Conservation (phyloP, 2,329 filamentous ascomycete species). For the Fusarium piperis region DNA sequence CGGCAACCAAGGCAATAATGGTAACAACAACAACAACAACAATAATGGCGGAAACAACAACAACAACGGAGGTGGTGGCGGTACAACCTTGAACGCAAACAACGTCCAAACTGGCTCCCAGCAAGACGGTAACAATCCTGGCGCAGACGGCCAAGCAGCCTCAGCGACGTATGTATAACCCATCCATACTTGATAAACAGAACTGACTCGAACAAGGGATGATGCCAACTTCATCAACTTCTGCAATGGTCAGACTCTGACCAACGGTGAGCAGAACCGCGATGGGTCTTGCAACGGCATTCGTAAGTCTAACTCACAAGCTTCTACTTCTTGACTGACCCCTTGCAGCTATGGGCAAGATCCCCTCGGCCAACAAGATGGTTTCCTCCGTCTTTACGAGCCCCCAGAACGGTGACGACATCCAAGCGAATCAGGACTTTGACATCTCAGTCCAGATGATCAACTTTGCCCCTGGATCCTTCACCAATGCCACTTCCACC, state of each 20-base stretch:
- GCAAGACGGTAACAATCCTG: constrained; percentile 57
- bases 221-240: constrained; percentile 72
- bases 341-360: constrained; percentile 65
- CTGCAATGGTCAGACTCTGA: constrained; percentile 63
- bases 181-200: background rate
- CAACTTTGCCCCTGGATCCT: constrained; percentile 66
- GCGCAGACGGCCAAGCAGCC: constrained; percentile 58
- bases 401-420: constrained; percentile 61
- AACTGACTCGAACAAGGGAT: constrained; percentile 55
- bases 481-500: constrained; percentile 68
- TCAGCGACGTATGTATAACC: constrained; percentile 60
- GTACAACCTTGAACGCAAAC: constrained; percentile 51
- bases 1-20: constrained; percentile 36
- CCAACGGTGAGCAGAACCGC: constrained; percentile 68
- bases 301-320: constrained; percentile 53
- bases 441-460: constrained; percentile 61
- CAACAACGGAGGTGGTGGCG: constrained; percentile 40
- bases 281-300: constrained; percentile 72
- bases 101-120: constrained; percentile 62
- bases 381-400: constrained; percentile 64
- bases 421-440: constrained; percentile 61
- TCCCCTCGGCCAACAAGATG: constrained; percentile 65
- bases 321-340: constrained; percentile 19
- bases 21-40: constrained; percentile 40
- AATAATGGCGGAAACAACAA: constrained; percentile 35